A percentile compares a stretch with the other conserved stretches of the same genome.
These are phyloP conservation scores for Clavispora asparagi DNA, from an alignment of 805 yeast genomes.

Conservation along the genomic window DNA sequence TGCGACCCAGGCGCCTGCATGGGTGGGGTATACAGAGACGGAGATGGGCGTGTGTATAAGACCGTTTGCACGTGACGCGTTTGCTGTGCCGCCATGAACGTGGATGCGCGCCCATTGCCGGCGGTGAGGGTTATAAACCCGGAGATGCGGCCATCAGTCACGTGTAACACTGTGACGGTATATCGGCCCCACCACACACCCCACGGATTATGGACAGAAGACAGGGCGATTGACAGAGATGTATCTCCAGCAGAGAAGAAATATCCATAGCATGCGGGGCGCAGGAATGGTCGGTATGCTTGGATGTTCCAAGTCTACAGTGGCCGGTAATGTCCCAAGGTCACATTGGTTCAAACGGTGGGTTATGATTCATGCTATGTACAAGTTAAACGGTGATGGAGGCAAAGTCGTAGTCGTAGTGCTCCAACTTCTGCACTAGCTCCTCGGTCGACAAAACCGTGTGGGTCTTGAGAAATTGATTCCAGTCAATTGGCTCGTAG, in stretches of 20 bases:
- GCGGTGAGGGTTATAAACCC: neutral
- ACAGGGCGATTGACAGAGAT: too few relatives aligned
- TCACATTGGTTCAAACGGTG: too few relatives aligned
- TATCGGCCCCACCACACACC: too few relatives aligned
- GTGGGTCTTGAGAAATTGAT: slow-evolving; percentile 42
- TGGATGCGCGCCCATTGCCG: neutral
- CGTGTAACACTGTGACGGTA: neutral
- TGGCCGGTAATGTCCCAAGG: too few relatives aligned
- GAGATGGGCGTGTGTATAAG: neutral
- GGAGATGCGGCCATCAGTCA: neutral
- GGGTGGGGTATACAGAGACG: neutral
- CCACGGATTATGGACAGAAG: too few relatives aligned
- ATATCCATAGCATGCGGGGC: too few relatives aligned
- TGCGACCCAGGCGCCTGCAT: slow-evolving; percentile 11
- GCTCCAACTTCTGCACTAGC: slow-evolving; percentile 45
- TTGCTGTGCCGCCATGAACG: neutral
- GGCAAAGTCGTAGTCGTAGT: slow-evolving; percentile 35
- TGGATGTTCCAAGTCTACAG: too few relatives aligned
- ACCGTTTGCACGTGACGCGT: neutral
- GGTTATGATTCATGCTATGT: neutral
- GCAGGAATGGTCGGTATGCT: too few relatives aligned
- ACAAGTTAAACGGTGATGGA: slow-evolving; percentile 18
- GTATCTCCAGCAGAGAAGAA: too few relatives aligned
- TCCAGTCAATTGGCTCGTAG: slow-evolving; percentile 42
- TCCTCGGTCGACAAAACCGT: slow-evolving; percentile 42